Conservation (phyloP, 768 basidiomycete species). For the Psilocybe sp. region DNA sequence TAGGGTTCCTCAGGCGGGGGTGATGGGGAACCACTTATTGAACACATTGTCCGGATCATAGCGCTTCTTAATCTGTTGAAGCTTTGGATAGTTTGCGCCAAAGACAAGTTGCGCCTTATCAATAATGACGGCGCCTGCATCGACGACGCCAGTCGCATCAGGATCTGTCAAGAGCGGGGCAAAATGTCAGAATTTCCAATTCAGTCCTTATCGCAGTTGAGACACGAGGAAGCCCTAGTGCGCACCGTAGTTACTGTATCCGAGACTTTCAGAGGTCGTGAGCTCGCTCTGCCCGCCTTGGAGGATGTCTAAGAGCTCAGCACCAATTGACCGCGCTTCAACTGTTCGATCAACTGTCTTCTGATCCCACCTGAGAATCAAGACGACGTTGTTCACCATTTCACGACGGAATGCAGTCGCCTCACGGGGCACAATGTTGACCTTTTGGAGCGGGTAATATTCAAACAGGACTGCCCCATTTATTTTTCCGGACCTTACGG, state of each 20-base stretch:
- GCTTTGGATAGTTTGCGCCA: slow-evolving; percentile 35
- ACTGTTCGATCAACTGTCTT: slow-evolving; percentile 26
- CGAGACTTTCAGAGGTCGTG: slow-evolving; percentile 24
- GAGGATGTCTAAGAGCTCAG: slow-evolving; percentile 30
- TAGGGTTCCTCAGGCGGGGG: slow-evolving; percentile 18
- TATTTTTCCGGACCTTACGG: slow-evolving; percentile 26
- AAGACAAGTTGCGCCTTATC: slow-evolving; percentile 32
- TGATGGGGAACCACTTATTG: slow-evolving; percentile 44
- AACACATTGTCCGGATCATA: slow-evolving; percentile 44
- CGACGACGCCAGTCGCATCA: slow-evolving; percentile 6
- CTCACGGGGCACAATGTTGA: slow-evolving; percentile 30
- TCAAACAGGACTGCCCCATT: slow-evolving; percentile 33
- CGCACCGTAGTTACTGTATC: slow-evolving; percentile 48
- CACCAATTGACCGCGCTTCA: slow-evolving; percentile 25
- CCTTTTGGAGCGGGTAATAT: slow-evolving; percentile 36
- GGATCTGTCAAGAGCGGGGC: slow-evolving; percentile 10
- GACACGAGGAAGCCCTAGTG: no score
- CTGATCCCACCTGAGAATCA: slow-evolving; percentile 32
- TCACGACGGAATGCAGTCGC: slow-evolving; percentile 40
- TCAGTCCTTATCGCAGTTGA: no score
- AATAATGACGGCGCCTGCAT: not conserved
- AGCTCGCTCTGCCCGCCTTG: slow-evolving; percentile 25
- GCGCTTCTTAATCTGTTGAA: slow-evolving; percentile 38
- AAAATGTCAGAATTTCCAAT: not conserved
- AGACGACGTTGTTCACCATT: slow-evolving; percentile 30